Evolutionary conservation across 2,329 filamentous ascomycete genomes (phyloP).

Genomic region (Bisporella sp.): DNA sequence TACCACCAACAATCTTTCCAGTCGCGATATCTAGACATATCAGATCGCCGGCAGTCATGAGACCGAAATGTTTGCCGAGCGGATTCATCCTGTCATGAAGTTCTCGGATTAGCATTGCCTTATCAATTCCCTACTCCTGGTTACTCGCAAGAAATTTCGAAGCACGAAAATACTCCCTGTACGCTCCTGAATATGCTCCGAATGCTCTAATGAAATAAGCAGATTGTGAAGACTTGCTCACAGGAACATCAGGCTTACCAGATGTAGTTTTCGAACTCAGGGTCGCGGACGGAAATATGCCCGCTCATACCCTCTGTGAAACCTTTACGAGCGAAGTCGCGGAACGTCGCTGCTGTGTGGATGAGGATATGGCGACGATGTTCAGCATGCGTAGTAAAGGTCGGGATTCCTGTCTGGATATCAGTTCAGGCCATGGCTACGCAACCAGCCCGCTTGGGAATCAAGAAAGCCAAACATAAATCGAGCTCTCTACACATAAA

Average conservation of each 20-base stretch:
- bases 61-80: slow-evolving; percentile 56
- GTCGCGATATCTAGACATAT: slow-evolving; percentile 53
- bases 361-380: slow-evolving; percentile 57
- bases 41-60: slow-evolving; percentile 59
- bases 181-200: too few species aligned
- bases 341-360: slow-evolving; percentile 63
- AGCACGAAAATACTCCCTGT: too few species aligned
- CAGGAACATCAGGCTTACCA: slow-evolving; percentile 35
- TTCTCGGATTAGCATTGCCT: too few species aligned
- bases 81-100: slow-evolving; percentile 43
- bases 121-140: too few species aligned
- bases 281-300: slow-evolving; percentile 62
- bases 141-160: too few species aligned
- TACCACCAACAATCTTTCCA: slow-evolving; percentile 58
- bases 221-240: too few species aligned
- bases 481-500: too few species aligned
- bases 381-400: slow-evolving; percentile 43
- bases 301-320: slow-evolving; percentile 64
- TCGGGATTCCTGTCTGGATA: slow-evolving; percentile 43
- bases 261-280: slow-evolving; percentile 51
- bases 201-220: too few species aligned
- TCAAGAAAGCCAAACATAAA: too few species aligned
- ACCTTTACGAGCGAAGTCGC: slow-evolving; percentile 57
- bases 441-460: too few species aligned
- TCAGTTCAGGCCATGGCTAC: not conserved